These are phyloP conservation scores for Dactylonectria estremocensis DNA, from an alignment of 2,329 filamentous ascomycete species.

Conservation along the genomic window DNA sequence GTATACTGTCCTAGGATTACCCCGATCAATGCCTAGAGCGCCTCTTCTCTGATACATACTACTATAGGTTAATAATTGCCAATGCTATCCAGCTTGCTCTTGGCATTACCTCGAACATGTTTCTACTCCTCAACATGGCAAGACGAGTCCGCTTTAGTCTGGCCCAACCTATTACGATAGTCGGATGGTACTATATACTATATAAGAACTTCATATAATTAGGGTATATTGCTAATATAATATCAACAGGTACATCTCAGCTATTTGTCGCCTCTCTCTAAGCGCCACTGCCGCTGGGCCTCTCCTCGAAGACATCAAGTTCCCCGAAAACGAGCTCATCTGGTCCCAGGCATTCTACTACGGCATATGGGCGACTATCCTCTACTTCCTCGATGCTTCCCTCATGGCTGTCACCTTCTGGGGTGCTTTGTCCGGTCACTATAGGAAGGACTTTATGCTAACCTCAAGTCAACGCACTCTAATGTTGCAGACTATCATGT, in stretches of 20 bases:
- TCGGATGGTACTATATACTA: constrained; percentile 82
- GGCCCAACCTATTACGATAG: constrained; percentile 86
- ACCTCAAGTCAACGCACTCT: constrained; percentile 87
- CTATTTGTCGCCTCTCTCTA: constrained; percentile 78
- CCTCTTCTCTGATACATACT: background rate
- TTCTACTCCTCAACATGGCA: no score
- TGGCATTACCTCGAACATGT: no score
- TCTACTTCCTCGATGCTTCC: constrained; percentile 85
- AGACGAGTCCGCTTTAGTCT: constrained; percentile 85
- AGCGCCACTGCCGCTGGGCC: constrained; percentile 76
- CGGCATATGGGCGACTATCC: constrained; percentile 81
- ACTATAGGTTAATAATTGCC: no score
- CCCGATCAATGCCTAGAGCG: background rate
- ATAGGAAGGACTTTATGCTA: constrained; percentile 83
- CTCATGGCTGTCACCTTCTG: constrained; percentile 85
- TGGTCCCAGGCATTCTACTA: constrained; percentile 91
- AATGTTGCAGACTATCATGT: constrained; percentile 90
- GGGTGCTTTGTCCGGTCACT: constrained; percentile 79
- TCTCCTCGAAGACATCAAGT: constrained; percentile 47
- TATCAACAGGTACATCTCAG: constrained; percentile 67
- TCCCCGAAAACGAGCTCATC: constrained; percentile 66
- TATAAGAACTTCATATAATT: constrained; percentile 29
- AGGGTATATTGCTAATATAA: background rate
- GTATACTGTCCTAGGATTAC: constrained; percentile 57
- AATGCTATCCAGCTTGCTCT: no score